Percentiles rank a stretch among this genome's conserved stretches.
These are phyloP conservation scores for Sequoiadendron giganteum DNA, from an alignment of 75 land plant genomes.

Conservation along the genomic window DNA sequence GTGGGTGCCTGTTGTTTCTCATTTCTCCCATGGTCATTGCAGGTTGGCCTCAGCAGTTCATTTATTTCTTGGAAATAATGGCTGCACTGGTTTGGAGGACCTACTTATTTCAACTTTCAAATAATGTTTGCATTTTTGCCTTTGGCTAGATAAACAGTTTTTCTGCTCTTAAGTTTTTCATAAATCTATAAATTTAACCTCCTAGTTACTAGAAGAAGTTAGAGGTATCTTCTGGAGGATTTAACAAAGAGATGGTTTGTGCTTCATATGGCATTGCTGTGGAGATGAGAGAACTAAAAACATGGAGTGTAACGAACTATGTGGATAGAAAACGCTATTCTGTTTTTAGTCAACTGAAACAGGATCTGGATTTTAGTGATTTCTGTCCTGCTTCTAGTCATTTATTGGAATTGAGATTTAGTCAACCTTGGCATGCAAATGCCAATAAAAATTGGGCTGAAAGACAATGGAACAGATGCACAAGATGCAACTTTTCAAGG, in stretches of 20 bases:
- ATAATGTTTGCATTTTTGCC: background rate
- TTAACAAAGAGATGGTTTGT: conserved; percentile 3
- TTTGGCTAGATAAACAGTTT: background rate
- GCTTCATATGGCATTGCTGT: background rate
- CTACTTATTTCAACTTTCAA: background rate
- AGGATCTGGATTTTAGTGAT: conserved; percentile 9
- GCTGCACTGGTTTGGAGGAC: background rate
- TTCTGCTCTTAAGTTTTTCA: background rate
- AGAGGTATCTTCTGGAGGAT: background rate
- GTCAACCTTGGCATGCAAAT: background rate
- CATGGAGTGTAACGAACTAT: background rate
- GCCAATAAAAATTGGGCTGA: background rate
- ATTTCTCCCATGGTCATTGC: background rate
- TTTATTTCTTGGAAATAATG: background rate
- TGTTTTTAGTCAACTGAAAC: background rate
- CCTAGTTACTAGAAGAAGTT: background rate
- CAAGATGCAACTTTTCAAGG: conserved; percentile 1
- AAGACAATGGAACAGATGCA: conserved; percentile 1
- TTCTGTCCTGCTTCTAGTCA: background rate
- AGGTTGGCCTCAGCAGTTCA: background rate
- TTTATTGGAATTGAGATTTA: background rate
- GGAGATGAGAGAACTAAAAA: background rate
- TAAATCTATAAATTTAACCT: background rate
- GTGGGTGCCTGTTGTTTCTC: background rate
- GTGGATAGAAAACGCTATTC: background rate